Percentiles rank a stretch among this genome's conserved stretches.
Conservation (phyloP, 768 basidiomycete species). For the Amanita phalloides region DNA sequence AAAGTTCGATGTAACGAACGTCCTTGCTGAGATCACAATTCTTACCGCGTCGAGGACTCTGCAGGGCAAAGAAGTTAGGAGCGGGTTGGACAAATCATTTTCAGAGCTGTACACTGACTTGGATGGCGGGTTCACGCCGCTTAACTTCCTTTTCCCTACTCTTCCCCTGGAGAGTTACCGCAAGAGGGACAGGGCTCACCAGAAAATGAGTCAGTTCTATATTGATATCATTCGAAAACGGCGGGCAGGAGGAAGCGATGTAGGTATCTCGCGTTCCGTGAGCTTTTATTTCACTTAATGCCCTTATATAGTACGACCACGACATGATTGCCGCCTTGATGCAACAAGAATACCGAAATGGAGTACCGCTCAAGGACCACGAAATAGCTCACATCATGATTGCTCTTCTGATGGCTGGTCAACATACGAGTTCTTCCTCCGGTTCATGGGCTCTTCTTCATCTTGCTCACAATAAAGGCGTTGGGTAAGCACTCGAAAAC, state of each 20-base stretch:
- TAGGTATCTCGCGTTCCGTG: constrained; percentile 12
- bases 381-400: constrained; percentile 99
- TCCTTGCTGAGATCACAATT: constrained; percentile 84
- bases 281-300: constrained; percentile 2
- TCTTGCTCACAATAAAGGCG: constrained; percentile 61
- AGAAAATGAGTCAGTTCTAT: constrained; percentile 92
- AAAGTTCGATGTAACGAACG: constrained; percentile 59
- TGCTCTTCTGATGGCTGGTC: constrained; percentile 97
- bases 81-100: constrained; percentile 69
- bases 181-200: constrained; percentile 80
- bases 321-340: constrained; percentile 91
- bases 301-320: constrained; percentile 40
- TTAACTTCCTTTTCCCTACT: constrained; percentile 94
- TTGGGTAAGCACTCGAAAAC: constrained; percentile 45
- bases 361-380: constrained; percentile 66
- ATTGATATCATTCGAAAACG: constrained; percentile 76
- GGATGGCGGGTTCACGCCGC: constrained; percentile 91
- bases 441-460: constrained; percentile 88
- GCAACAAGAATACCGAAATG: constrained; percentile 76
- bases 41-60: constrained; percentile 89
- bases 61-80: constrained; percentile 87
- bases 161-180: constrained; percentile 87
- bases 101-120: constrained; percentile 79
- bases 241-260: constrained; percentile 35
- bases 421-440: constrained; percentile 93